Evolutionary conservation across 495 filamentous ascomycete species (phyloP), one percentile per base, ranked within the genome.

Genomic region (Penicillium cinerascens): DNA sequence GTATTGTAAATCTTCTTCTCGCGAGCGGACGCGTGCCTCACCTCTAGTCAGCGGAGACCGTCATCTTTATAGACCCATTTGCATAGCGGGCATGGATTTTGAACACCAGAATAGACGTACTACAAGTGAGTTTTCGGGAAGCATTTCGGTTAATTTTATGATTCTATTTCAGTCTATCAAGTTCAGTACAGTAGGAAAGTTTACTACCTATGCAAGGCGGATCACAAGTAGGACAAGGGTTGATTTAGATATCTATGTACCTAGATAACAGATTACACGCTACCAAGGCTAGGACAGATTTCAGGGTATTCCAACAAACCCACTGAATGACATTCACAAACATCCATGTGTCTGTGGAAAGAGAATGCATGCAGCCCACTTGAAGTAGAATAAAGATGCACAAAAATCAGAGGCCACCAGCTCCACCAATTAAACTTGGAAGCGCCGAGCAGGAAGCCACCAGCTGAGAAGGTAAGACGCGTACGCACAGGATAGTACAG

Each of bases 1-100:
- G 93, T 62, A 96, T 99, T 60, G 78, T 93, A 26, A 97, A 96
- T 61, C 70, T 99, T 51, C 65, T 87, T 9, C 78, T 99, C 60
- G 89, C 95, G 37, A 92, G 89, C 70, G 77, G 81, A 18, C 71
- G 76, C 10, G 89, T 96, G 49, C 88, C 89, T 54, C 89, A 92
- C 78, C 70, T 92, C 36, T 88, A 33, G 27, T 27, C 42, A 25
- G n/a, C 7, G 37, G 37, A 2, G n/a, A 7, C n/a, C n/a, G n/a
- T n/a, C n/a, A n/a, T 10, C 37, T 38, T 23, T 23, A 27, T 26
- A 21, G 13, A 21, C 9, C 29, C 8, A 40, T 42, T 33, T 41
- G 43, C 43, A 43, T 54, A 17, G 27, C 45, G 1, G 11, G 13
- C 3, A 2, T 48, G 38, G 9, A 21, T 49, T 25, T 43, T 44